Percentiles rank a stretch among this genome's conserved stretches.
phyloP scores from a whole-genome alignment of 2,329 filamentous ascomycete species.

The Hirsutella rhossiliensis region DNA sequence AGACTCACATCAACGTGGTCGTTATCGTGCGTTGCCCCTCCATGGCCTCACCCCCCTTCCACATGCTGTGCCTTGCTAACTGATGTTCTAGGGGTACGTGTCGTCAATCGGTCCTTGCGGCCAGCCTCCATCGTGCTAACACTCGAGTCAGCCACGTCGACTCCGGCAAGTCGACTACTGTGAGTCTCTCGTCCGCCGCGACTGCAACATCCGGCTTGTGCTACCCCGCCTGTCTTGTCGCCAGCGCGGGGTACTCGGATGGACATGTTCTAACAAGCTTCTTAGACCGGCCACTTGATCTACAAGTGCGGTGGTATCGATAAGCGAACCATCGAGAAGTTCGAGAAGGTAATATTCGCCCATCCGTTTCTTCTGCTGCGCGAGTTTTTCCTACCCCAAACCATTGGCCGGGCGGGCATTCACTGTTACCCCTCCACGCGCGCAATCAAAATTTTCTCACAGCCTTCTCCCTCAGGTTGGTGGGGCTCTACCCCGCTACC shows the following conservation, averaged over 20 bases:
- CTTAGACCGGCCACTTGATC: constrained; percentile 77
- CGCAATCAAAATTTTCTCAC: background rate
- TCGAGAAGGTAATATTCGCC: constrained; percentile 76
- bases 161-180: constrained; percentile 97
- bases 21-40: constrained; percentile 54
- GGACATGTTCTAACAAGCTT: constrained; percentile 11
- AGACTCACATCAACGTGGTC: constrained; percentile 95
- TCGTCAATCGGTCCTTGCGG: background rate
- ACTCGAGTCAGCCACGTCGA: constrained; percentile 67
- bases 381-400: background rate
- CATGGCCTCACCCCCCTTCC: background rate
- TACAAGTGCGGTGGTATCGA: constrained; percentile 99
- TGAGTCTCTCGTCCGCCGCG: constrained; percentile 35
- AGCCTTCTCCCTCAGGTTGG: background rate
- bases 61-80: constrained; percentile 7
- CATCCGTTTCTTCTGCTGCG: background rate
- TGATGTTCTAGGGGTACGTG: constrained; percentile 14
- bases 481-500: constrained; percentile 5
- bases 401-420: background rate
- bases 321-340: constrained; percentile 99
- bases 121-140: constrained; percentile 17
- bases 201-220: constrained; percentile 1
- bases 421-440: background rate
- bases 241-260: constrained; percentile 3
- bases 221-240: constrained; percentile 6